phyloP scores from a whole-genome alignment of 306 rosid species.

The Vigna radiata region DNA sequence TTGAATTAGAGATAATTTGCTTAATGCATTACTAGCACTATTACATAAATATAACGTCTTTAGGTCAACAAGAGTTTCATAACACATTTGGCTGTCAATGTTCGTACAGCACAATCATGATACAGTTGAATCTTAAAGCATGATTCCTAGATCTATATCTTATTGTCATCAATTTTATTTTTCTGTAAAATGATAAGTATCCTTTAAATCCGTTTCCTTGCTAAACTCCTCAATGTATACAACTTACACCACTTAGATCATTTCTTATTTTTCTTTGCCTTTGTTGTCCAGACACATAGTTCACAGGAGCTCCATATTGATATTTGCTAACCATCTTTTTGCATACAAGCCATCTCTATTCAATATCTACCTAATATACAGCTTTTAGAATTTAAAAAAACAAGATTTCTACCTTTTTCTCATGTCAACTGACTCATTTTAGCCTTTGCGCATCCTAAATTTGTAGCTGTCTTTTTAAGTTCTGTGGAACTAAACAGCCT shows the following conservation, averaged over 20 bases:
- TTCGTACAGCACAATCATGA: background rate
- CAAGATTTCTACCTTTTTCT: conserved; percentile 16
- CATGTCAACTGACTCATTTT: conserved; percentile 8
- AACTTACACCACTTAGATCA: background rate
- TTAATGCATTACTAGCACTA: background rate
- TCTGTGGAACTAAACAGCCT: conserved; percentile 20
- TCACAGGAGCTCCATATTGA: conserved; percentile 12
- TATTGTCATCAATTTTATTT: background rate
- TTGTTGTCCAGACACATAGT: background rate
- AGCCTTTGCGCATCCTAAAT: conserved; percentile 17
- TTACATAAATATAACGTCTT: background rate
- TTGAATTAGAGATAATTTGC: background rate
- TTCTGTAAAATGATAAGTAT: background rate
- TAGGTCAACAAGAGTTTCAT: conserved; percentile 13
- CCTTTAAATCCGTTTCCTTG: conserved; percentile 10
- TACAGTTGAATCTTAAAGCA: conserved; percentile 13
- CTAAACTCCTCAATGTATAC: background rate
- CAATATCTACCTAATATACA: background rate
- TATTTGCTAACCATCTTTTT: conserved; percentile 14
- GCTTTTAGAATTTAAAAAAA: background rate
- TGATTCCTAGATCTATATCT: background rate
- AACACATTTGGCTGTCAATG: background rate
- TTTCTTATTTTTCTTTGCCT: conserved; percentile 10
- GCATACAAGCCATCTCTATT: background rate
- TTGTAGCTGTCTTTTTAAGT: conserved; percentile 15